A percentile compares a stretch with the other conserved stretches of the same genome.
Conservation (phyloP, 75 land plant species). For the Picea glauca region DNA sequence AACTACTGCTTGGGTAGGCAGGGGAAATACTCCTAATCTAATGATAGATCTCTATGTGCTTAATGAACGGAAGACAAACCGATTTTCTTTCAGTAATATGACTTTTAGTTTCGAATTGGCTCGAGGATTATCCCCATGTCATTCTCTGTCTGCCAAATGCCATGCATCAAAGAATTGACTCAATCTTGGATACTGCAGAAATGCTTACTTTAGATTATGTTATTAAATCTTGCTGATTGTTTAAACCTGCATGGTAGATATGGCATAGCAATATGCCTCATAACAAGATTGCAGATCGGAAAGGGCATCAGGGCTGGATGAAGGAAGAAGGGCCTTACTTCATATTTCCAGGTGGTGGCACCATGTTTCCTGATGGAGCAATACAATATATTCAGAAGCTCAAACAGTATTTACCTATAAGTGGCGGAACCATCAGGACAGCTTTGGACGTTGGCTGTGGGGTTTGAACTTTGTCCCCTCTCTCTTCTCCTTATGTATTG, state of each 20-base stretch:
- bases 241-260: conserved; percentile 38
- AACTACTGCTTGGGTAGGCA: no score
- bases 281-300: conserved; percentile 84
- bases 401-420: conserved; percentile 63
- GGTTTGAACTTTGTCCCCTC: conserved; percentile 27
- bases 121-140: no score
- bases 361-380: conserved; percentile 92
- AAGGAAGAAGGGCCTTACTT: conserved; percentile 69
- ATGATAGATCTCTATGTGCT: no score
- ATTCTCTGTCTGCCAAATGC: no score
- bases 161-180: no score
- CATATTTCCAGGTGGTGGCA: conserved; percentile 91
- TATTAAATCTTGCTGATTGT: conserved; percentile 8
- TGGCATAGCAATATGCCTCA: conserved; percentile 95
- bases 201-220: no score
- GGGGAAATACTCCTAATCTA: no score
- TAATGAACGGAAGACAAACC: no score
- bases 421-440: conserved; percentile 57
- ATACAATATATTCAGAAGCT: conserved; percentile 78
- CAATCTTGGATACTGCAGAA: no score
- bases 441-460: conserved; percentile 94
- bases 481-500: neutral
- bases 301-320: conserved; percentile 98
- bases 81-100: no score
- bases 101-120: no score